Conservation (phyloP, 192 early-diverging fungal species). For the Coemansia aciculifera region DNA sequence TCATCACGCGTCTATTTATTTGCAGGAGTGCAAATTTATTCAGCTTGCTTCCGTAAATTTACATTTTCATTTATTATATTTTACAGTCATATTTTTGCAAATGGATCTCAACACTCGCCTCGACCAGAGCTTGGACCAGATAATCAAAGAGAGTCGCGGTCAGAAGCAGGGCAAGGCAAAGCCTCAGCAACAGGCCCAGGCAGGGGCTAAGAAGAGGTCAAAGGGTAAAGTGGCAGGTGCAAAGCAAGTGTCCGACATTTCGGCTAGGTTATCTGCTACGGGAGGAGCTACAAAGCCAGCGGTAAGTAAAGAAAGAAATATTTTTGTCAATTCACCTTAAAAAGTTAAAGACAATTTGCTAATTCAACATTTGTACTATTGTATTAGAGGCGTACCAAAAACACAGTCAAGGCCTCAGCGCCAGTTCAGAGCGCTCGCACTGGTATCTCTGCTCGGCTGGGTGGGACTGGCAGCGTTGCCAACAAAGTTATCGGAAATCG, state of each 20-base stretch:
- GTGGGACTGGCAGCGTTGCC: constrained; percentile 7
- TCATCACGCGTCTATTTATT: background rate
- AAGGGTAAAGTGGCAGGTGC: background rate
- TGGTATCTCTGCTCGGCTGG: constrained; percentile 23
- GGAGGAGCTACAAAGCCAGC: constrained; percentile 13
- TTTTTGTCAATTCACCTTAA: background rate
- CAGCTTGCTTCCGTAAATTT: background rate
- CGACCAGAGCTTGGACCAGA: constrained; percentile 49
- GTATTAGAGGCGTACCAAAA: constrained; percentile 40
- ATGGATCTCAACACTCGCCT: constrained; percentile 38
- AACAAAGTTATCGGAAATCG: constrained; percentile 6
- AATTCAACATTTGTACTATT: background rate
- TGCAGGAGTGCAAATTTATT: background rate
- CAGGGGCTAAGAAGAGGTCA: background rate
- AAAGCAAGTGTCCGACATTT: background rate
- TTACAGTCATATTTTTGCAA: background rate
- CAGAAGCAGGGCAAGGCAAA: constrained; percentile 15
- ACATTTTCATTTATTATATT: background rate
- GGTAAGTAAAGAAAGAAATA: constrained; percentile 6
- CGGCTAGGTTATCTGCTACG: background rate
- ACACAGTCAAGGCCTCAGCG: constrained; percentile 13
- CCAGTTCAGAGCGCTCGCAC: constrained; percentile 12
- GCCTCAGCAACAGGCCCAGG: constrained; percentile 6
- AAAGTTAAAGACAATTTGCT: background rate
- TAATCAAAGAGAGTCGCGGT: constrained; percentile 35